Conservation (phyloP, 164 flowering plant species). For the Tetracentron sinense region DNA sequence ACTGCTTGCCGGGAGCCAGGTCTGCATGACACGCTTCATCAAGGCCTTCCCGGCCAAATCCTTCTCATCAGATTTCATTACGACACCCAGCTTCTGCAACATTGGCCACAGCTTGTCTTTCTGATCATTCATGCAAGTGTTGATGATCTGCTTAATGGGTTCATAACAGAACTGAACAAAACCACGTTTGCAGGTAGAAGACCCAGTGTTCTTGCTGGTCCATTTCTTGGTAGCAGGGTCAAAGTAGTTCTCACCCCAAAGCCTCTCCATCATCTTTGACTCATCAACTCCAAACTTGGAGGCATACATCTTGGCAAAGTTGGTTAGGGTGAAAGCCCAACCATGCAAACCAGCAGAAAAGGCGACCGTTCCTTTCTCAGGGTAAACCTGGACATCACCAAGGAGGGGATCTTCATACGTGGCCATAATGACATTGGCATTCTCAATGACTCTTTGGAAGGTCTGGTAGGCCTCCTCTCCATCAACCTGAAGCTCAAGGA, state of each 20-base stretch:
- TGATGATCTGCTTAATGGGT: conserved; percentile 32
- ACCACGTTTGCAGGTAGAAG: conserved; percentile 32
- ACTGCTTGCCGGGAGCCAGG: conserved; percentile 30
- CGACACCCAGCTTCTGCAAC: conserved; percentile 29
- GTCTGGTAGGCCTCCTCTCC: conserved; percentile 33
- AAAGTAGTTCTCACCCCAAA: conserved; percentile 37
- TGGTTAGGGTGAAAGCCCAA: conserved; percentile 28
- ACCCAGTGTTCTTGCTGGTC: conserved; percentile 32
- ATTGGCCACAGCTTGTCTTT: conserved; percentile 34
- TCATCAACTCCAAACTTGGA: conserved; percentile 30
- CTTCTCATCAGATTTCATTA: conserved; percentile 32
- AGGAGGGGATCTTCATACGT: conserved; percentile 25
- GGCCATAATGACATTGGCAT: conserved; percentile 30
- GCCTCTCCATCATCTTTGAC: conserved; percentile 30
- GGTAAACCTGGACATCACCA: conserved; percentile 26
- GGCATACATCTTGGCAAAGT: conserved; percentile 29
- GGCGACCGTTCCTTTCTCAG: conserved; percentile 29
- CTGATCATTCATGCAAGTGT: conserved; percentile 36
- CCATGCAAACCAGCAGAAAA: conserved; percentile 31
- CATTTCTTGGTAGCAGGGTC: conserved; percentile 37
- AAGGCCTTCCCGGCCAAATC: conserved; percentile 29
- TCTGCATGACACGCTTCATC: conserved; percentile 40
- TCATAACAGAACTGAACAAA: conserved; percentile 38
- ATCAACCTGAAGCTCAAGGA: conserved; percentile 29
- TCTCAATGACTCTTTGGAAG: conserved; percentile 25